Conservation (phyloP, 163 green algal genomes). For the Coccomyxa subellipsoidea region DNA sequence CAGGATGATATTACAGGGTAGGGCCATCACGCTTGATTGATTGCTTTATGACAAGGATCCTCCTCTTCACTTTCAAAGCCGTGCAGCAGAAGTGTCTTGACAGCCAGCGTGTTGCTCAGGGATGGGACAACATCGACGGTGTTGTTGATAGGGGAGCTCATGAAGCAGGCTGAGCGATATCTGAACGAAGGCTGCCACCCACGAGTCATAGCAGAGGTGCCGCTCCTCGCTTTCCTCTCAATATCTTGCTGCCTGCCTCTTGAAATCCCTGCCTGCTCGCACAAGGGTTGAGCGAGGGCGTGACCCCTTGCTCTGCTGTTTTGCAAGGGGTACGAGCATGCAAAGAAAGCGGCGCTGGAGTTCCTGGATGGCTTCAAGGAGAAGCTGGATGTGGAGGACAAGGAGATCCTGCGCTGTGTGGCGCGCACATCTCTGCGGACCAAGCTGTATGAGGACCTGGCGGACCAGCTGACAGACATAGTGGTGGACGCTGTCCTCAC, state of each 20-base stretch:
- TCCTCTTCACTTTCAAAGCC: background rate
- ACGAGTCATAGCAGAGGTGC: constrained; percentile 88
- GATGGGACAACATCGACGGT: constrained; percentile 97
- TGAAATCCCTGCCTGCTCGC: no score
- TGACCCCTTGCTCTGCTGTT: no score
- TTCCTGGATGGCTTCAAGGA: constrained; percentile 94
- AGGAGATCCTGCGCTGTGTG: constrained; percentile 85
- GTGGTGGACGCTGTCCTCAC: constrained; percentile 91
- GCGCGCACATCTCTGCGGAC: constrained; percentile 90
- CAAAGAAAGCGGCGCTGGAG: constrained; percentile 79
- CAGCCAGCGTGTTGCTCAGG: constrained; percentile 21
- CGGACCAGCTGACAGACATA: constrained; percentile 95
- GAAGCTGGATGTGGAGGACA: constrained; percentile 46
- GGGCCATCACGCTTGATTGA: background rate
- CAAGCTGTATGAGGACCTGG: constrained; percentile 85
- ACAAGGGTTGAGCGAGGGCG: no score
- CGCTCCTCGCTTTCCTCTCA: background rate
- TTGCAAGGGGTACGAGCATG: constrained; percentile 86
- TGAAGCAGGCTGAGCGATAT: constrained; percentile 96
- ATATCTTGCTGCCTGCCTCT: no score
- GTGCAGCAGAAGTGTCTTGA: background rate
- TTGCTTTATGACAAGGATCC: background rate
- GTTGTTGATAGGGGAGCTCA: constrained; percentile 96
- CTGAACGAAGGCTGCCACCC: constrained; percentile 93
- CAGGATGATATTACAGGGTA: constrained; percentile 96